Conservation (phyloP, 768 basidiomycete species). For the Suillus brevipes region DNA sequence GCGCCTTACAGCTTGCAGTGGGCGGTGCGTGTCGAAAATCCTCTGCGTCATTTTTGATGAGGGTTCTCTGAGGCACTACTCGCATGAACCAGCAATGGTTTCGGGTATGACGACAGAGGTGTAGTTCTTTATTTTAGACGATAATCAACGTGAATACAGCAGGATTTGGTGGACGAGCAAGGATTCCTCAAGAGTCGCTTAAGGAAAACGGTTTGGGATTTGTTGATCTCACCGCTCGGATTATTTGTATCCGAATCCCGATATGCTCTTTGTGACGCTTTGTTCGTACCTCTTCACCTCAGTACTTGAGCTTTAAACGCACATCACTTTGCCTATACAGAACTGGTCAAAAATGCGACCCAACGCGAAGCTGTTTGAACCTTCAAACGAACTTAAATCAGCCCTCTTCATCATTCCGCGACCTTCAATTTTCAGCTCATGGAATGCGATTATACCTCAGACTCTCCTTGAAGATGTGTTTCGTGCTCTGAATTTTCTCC, state of each 20-base stretch:
- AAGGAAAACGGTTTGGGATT: too few relatives aligned
- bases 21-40: background rate
- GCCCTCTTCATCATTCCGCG: background rate
- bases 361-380: background rate
- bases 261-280: background rate
- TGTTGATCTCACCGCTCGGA: too few relatives aligned
- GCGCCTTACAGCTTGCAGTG: background rate
- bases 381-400: background rate
- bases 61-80: too few relatives aligned
- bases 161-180: too few relatives aligned
- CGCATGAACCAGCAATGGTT: background rate
- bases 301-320: too few relatives aligned
- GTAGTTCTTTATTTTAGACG: background rate
- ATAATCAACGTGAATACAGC: too few relatives aligned
- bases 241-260: background rate
- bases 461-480: slow-evolving; percentile 73
- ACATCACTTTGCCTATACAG: background rate
- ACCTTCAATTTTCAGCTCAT: slow-evolving; percentile 51
- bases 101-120: background rate
- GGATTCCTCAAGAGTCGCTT: too few relatives aligned
- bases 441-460: slow-evolving; percentile 76
- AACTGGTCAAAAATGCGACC: background rate
- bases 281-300: too few relatives aligned
- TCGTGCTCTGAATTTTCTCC: slow-evolving; percentile 44
- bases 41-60: background rate